Evolutionary conservation across 352 stramenopile genomes (phyloP).

Genomic region (Globisporangium middletonii): DNA sequence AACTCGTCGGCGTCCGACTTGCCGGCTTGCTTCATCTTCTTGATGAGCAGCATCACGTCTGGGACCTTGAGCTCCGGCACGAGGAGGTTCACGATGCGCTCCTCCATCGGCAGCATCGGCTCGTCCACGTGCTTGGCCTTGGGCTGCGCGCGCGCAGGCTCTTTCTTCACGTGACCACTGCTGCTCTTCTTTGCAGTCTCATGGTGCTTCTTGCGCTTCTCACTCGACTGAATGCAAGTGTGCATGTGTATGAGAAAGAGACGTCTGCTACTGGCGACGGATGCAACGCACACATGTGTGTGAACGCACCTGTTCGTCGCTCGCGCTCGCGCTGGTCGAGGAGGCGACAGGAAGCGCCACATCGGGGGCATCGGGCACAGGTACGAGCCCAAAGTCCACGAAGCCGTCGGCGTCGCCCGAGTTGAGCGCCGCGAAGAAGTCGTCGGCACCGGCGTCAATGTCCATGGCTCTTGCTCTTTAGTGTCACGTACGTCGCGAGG

Average conservation of each 20-base stretch:
- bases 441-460: conserved; percentile 65
- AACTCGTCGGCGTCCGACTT: conserved; percentile 88
- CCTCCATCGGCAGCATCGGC: conserved; percentile 74
- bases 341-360: neutral
- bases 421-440: conserved; percentile 79
- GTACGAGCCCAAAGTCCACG: conserved; percentile 34
- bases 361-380: conserved; percentile 17
- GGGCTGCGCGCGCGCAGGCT: conserved; percentile 20
- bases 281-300: too few relatives aligned
- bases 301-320: conserved; percentile 16
- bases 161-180: conserved; percentile 24
- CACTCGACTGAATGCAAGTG: conserved; percentile 5
- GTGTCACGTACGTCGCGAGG: neutral
- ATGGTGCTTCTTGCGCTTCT: conserved; percentile 48
- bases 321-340: neutral
- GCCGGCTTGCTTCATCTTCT: conserved; percentile 86
- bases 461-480: conserved; percentile 36
- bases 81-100: conserved; percentile 83
- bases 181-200: conserved; percentile 24
- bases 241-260: neutral
- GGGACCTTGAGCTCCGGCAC: conserved; percentile 83
- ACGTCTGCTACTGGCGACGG: neutral
- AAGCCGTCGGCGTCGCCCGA: conserved; percentile 57
- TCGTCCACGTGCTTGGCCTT: conserved; percentile 40
- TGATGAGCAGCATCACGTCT: conserved; percentile 85